Evolutionary conservation across 1,139 yeast genomes (phyloP).

Genomic region (Hansenula lynferdii): DNA sequence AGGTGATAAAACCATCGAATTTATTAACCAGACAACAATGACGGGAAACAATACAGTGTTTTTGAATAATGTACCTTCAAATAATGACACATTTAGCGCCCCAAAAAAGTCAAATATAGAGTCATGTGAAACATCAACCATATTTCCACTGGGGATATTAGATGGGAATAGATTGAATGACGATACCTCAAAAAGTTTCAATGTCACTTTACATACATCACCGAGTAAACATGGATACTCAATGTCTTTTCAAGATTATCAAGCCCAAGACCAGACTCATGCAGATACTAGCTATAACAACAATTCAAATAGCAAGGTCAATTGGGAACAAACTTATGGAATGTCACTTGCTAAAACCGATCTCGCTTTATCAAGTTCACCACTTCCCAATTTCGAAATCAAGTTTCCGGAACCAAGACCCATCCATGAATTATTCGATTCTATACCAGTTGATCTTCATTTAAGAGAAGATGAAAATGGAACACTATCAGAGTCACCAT

Average conservation of each 20-base stretch:
- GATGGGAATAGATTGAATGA: neutral
- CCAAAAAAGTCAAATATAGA: neutral
- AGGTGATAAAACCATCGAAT: constrained; percentile 1
- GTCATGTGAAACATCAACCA: neutral
- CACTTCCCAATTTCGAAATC: constrained; percentile 10
- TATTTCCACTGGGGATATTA: neutral
- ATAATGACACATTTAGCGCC: neutral
- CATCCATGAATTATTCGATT: constrained; percentile 12
- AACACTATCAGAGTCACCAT: too few relatives aligned
- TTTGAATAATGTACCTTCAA: neutral
- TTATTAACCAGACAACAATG: constrained; percentile 1
- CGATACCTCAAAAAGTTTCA: too few relatives aligned
- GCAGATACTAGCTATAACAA: too few relatives aligned
- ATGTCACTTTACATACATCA: neutral
- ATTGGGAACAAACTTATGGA: neutral
- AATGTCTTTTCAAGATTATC: neutral
- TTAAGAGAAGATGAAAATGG: neutral
- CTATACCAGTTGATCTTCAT: constrained; percentile 3
- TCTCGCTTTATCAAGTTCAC: constrained; percentile 10
- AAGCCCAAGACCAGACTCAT: too few relatives aligned
- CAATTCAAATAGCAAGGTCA: neutral
- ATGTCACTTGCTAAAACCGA: neutral
- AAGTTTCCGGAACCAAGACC: constrained; percentile 16
- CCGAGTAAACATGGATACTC: neutral
- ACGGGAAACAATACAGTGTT: neutral